Evolutionary conservation across 495 filamentous ascomycete genomes (phyloP).

Genomic region (Neurospora pannonica): DNA sequence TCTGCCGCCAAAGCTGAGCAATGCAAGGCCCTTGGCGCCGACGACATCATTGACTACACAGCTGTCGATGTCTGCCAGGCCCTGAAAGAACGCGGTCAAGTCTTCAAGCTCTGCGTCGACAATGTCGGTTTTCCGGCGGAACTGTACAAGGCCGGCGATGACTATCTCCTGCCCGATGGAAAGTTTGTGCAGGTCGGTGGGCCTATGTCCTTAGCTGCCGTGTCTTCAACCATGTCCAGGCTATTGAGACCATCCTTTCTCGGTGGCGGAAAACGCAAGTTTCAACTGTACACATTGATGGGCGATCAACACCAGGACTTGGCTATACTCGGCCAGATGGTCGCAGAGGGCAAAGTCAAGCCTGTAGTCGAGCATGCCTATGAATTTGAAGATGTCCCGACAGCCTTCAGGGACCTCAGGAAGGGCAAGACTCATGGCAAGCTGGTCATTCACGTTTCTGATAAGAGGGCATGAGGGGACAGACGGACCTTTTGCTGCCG

Average conservation of each 20-base stretch:
- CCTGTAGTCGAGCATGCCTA: constrained; percentile 47
- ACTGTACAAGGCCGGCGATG: constrained; percentile 47
- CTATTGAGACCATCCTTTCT: constrained; percentile 45
- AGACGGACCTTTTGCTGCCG: not conserved
- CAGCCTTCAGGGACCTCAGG: constrained; percentile 50
- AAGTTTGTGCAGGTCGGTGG: constrained; percentile 51
- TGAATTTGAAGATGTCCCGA: constrained; percentile 44
- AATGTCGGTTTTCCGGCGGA: constrained; percentile 42
- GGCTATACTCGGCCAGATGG: constrained; percentile 18
- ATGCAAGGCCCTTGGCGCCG: constrained; percentile 51
- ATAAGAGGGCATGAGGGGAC: not conserved
- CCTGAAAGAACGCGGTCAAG: constrained; percentile 38
- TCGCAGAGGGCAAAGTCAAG: constrained; percentile 50
- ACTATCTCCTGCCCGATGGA: constrained; percentile 44
- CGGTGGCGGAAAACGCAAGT: constrained; percentile 55
- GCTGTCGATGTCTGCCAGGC: constrained; percentile 35
- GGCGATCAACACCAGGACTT: constrained; percentile 33
- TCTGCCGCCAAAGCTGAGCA: constrained; percentile 50
- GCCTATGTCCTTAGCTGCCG: not conserved
- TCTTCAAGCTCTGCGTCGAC: constrained; percentile 53
- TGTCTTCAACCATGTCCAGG: constrained; percentile 17
- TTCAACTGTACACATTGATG: constrained; percentile 29
- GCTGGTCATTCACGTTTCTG: constrained; percentile 48
- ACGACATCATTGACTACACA: constrained; percentile 64
- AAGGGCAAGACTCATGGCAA: constrained; percentile 51